Conservation (phyloP, 495 filamentous ascomycete genomes). For the Oidiodendron maius region DNA sequence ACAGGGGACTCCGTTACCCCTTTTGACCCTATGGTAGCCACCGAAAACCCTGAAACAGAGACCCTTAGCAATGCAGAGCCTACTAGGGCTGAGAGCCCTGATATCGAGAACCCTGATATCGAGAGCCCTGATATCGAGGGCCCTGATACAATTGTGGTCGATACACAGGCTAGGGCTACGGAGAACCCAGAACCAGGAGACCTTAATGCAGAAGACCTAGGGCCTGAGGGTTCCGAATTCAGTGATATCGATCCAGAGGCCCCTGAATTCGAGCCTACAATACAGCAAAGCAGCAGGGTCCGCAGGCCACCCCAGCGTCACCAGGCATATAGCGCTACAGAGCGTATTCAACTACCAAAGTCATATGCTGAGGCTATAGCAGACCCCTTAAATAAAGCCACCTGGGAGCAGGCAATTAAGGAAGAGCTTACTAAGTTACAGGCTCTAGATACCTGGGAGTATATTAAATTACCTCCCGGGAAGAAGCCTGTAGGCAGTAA, state of each 20-base stretch:
- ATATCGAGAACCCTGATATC: background rate
- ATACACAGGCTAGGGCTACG: too few species aligned
- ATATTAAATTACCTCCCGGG: background rate
- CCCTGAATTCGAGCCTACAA: too few species aligned
- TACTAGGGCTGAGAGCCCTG: too few species aligned
- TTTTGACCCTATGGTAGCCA: background rate
- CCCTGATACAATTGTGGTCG: too few species aligned
- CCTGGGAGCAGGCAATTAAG: background rate
- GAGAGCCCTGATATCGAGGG: background rate
- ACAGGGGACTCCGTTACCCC: background rate
- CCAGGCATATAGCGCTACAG: background rate
- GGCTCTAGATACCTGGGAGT: background rate
- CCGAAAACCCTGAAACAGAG: too few species aligned
- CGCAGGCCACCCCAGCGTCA: background rate
- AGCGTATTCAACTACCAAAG: background rate
- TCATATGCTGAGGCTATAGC: background rate
- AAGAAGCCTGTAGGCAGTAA: constrained; percentile 1
- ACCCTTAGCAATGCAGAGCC: background rate
- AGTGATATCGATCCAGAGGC: too few species aligned
- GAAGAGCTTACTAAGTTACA: background rate
- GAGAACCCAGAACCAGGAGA: too few species aligned
- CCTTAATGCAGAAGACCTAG: too few species aligned
- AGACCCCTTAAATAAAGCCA: background rate
- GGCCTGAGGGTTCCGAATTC: too few species aligned
- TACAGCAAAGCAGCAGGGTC: too few species aligned